Conservation (phyloP, 2,329 filamentous ascomycete genomes). For the Tolypocladium tundrense region DNA sequence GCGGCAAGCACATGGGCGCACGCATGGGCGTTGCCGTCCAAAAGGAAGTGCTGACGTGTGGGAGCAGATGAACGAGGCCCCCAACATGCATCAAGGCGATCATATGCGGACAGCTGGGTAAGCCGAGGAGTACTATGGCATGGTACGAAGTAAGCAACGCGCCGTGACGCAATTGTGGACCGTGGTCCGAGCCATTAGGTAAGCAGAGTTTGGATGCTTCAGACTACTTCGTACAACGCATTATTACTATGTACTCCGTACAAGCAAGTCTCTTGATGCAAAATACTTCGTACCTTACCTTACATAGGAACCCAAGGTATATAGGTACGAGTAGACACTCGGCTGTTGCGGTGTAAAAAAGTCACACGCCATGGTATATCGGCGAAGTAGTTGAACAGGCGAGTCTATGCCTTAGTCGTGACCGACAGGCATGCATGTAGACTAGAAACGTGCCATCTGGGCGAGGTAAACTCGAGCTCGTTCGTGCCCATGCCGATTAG, state of each 20-base stretch:
- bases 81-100: neutral
- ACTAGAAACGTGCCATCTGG: no score
- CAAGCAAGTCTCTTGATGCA: slow-evolving; percentile 15
- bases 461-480: neutral
- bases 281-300: neutral
- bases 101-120: neutral
- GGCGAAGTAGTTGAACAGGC: no score
- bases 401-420: neutral
- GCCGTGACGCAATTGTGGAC: neutral
- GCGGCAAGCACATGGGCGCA: neutral
- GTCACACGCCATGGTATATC: neutral
- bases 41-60: neutral
- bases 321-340: neutral
- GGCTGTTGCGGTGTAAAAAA: neutral
- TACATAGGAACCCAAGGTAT: neutral
- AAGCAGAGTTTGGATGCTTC: neutral
- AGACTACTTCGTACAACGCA: no score
- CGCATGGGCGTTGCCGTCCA: neutral
- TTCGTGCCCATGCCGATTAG: neutral
- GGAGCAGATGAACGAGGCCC: neutral
- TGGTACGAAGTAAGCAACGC: neutral
- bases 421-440: neutral
- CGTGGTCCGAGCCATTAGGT: neutral
- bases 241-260: neutral
- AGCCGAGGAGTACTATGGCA: no score